Percentiles rank a stretch among this genome's conserved stretches.
phyloP scores from a whole-genome alignment of 352 stramenopile genomes.

The Phytophthora pini region DNA sequence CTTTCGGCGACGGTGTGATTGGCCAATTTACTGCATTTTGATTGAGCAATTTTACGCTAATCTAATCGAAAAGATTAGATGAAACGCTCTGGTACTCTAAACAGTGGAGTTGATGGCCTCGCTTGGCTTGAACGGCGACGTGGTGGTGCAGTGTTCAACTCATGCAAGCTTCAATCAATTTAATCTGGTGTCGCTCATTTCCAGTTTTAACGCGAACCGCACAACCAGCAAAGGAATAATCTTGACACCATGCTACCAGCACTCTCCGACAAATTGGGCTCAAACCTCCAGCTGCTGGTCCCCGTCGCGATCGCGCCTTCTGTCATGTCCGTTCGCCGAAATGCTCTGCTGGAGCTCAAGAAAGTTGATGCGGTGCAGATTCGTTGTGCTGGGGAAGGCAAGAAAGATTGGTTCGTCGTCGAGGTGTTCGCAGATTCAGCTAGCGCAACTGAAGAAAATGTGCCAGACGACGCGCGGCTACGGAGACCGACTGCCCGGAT shows the following conservation, averaged over 20 bases:
- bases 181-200: constrained; percentile 15
- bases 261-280: constrained; percentile 25
- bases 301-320: constrained; percentile 12
- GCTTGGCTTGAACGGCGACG: too few relatives aligned
- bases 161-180: not conserved
- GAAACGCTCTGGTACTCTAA: constrained; percentile 10
- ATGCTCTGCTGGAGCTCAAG: constrained; percentile 28
- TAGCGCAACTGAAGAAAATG: not conserved
- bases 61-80: constrained; percentile 31
- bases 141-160: not conserved
- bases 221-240: not conserved
- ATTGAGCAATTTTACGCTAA: constrained; percentile 1
- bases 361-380: constrained; percentile 26
- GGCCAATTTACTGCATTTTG: too few relatives aligned
- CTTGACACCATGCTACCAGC: constrained; percentile 22
- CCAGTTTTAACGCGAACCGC: not conserved
- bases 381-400: constrained; percentile 6
- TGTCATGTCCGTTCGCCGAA: constrained; percentile 15
- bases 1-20: not conserved
- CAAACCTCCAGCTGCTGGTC: constrained; percentile 25
- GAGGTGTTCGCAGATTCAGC: constrained; percentile 22
- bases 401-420: constrained; percentile 21
- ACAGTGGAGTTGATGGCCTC: not conserved
- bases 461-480: constrained; percentile 3
- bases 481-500: constrained; percentile 20